Base-by-base conservation (phyloP, 2,329 filamentous ascomycete genomes). In the Xylaria sp. region DNA sequence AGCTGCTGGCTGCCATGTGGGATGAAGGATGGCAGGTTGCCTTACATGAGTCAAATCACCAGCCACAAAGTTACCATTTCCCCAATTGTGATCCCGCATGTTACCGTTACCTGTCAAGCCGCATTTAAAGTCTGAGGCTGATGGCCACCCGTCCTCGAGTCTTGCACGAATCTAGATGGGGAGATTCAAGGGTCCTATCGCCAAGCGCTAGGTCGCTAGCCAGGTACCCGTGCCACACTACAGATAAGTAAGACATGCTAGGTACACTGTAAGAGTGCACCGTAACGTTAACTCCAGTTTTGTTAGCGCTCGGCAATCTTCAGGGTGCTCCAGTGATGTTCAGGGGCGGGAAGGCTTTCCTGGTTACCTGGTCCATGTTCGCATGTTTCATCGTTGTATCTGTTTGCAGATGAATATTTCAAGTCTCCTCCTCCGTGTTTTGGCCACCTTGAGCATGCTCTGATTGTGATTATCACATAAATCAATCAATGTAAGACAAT, bases 351-450 rank as follows among this genome's bases (percentile, higher is more conserved):
- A 37, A 12, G 25, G 4, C 12, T 55, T 55, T 46, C 39, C 28
- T 63, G 25, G 23, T 44, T 57, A 4, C 46, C 50, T 20, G 34
- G 13, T 39, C 51, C 58, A 32, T 58, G 25, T 56, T 51, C n/a
- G 20, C 15, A n/a, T 55, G 68, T 70, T 70, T 70, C 68, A 70
- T 61, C 61, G 34, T 65, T 41, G 51, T 54, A 4, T 65, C 56
- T 59, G 46, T 55, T 55, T 55, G 50, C 51, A 55, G 51, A 23
- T 55, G 51, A 46, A 46, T 63, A 46, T 55, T 37, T n/a, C 39
- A 34, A 18, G 50, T 25, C 15, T 34, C 23, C 6, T 41, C 51
- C 61, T 50, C 54, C 39, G 18, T 63, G 60, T 34, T 56, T 56
- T 54, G 51, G 37, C 20, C 23, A 56, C 28, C 61, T 28, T 56